A percentile compares a stretch with the other conserved stretches of the same genome.
Evolutionary conservation across 179 eudicot genomes (phyloP).

Genomic region (Silene noctiflora): DNA sequence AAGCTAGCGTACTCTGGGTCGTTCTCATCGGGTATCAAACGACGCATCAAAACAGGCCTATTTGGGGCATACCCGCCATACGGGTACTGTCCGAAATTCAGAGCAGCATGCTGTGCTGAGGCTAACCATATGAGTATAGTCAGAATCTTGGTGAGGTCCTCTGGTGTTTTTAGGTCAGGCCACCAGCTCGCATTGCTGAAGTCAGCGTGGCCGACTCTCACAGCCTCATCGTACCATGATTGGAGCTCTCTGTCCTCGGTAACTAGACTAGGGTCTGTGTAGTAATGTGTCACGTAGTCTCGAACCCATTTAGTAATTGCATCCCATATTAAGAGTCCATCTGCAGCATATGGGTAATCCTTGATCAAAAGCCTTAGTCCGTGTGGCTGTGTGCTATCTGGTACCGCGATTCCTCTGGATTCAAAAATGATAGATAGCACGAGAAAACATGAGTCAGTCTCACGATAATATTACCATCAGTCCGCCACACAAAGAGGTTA

Average conservation of each 20-base stretch:
- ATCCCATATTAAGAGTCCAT: conserved; percentile 85
- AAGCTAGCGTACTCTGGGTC: conserved; percentile 69
- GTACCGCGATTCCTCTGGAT: conserved; percentile 84
- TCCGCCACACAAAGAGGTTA: too few species aligned
- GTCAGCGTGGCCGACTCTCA: conserved; percentile 83
- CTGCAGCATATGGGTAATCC: conserved; percentile 95
- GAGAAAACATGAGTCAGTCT: too few species aligned
- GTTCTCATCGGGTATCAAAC: conserved; percentile 68
- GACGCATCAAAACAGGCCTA: conserved; percentile 79
- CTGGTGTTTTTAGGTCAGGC: conserved; percentile 60
- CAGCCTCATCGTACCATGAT: conserved; percentile 87
- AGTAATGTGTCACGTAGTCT: conserved; percentile 65
- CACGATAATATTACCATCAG: too few species aligned
- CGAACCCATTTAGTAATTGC: conserved; percentile 77
- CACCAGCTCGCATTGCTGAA: conserved; percentile 70
- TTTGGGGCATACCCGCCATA: conserved; percentile 94
- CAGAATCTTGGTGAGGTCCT: conserved; percentile 68
- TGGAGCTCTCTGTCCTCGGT: conserved; percentile 74
- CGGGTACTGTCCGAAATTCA: conserved; percentile 93
- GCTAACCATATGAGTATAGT: conserved; percentile 85
- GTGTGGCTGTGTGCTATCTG: conserved; percentile 73
- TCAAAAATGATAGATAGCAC: neutral
- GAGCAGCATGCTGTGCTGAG: conserved; percentile 91
- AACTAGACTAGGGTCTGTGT: conserved; percentile 50
- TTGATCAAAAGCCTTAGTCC: conserved; percentile 66